A percentile compares a stretch with the other conserved stretches of the same genome.
phyloP scores from a whole-genome alignment of 2,329 filamentous ascomycete species.

The Paecilomyces dactylethromorphus region DNA sequence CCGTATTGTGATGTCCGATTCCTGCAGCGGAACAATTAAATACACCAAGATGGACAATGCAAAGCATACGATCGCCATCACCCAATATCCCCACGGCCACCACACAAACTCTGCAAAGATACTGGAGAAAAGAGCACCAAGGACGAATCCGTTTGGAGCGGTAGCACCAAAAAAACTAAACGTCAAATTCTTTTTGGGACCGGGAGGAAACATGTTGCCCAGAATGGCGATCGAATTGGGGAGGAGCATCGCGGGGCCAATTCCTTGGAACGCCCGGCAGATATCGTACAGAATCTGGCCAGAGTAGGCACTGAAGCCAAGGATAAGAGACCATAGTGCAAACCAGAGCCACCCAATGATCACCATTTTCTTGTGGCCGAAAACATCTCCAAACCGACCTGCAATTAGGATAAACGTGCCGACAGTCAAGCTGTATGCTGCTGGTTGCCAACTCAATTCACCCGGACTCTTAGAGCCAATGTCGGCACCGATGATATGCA shows the following conservation, averaged over 20 bases:
- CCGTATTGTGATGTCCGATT: conserved; percentile 15
- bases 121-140: conserved; percentile 33
- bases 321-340: conserved; percentile 40
- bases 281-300: conserved; percentile 17
- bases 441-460: conserved; percentile 36
- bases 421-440: conserved; percentile 43
- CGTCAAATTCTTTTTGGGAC: conserved; percentile 36
- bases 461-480: neutral
- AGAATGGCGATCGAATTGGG: conserved; percentile 42
- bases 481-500: conserved; percentile 2
- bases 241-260: conserved; percentile 39
- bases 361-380: conserved; percentile 45
- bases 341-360: conserved; percentile 46
- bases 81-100: conserved; percentile 50
- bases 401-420: conserved; percentile 47
- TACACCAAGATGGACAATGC: conserved; percentile 21
- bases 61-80: conserved; percentile 33
- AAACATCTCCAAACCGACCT: conserved; percentile 45
- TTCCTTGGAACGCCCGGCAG: conserved; percentile 28
- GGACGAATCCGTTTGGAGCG: conserved; percentile 34
- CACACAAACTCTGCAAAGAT: conserved; percentile 36
- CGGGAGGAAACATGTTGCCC: conserved; percentile 35
- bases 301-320: conserved; percentile 37
- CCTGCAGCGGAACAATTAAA: conserved; percentile 34
- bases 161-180: conserved; percentile 41